A percentile compares a stretch with the other conserved stretches of the same genome.
These are phyloP conservation scores for Euclidium syriacum DNA, from an alignment of 345 rosid species.

Conservation along the genomic window DNA sequence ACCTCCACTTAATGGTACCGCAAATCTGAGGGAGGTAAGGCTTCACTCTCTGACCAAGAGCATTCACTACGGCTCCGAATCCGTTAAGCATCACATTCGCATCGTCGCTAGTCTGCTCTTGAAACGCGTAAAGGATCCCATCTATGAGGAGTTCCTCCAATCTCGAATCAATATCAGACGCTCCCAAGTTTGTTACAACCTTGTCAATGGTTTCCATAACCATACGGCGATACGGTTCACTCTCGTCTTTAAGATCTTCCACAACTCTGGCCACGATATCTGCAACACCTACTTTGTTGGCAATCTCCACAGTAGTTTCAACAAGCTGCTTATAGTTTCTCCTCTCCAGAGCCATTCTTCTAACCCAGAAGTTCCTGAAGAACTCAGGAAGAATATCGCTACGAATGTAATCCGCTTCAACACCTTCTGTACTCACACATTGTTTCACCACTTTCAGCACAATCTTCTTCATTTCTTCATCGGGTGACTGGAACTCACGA, in stretches of 20 bases:
- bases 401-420: conserved; percentile 85
- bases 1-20: conserved; percentile 99
- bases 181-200: conserved; percentile 89
- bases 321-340: conserved; percentile 92
- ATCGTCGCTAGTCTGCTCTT: conserved; percentile 96
- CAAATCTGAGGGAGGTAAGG: conserved; percentile 99
- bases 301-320: conserved; percentile 97
- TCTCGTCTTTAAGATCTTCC: conserved; percentile 95
- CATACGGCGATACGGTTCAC: conserved; percentile 91
- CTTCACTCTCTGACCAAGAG: conserved; percentile 95
- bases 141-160: conserved; percentile 96
- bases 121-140: conserved; percentile 97
- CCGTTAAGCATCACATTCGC: conserved; percentile 99
- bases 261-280: conserved; percentile 89
- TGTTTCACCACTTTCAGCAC: conserved; percentile 97
- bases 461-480: conserved; percentile 98
- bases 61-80: conserved; percentile 95
- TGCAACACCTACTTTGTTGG: conserved; percentile 92
- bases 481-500: conserved; percentile 99
- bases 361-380: conserved; percentile 90
- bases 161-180: conserved; percentile 90
- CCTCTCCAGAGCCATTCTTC: conserved; percentile 96
- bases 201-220: conserved; percentile 99
- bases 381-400: conserved; percentile 89
- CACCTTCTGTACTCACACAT: conserved; percentile 98